These are phyloP conservation scores for Fallopia convolvulus DNA, from an alignment of 148 eudicot species.

Conservation along the genomic window DNA sequence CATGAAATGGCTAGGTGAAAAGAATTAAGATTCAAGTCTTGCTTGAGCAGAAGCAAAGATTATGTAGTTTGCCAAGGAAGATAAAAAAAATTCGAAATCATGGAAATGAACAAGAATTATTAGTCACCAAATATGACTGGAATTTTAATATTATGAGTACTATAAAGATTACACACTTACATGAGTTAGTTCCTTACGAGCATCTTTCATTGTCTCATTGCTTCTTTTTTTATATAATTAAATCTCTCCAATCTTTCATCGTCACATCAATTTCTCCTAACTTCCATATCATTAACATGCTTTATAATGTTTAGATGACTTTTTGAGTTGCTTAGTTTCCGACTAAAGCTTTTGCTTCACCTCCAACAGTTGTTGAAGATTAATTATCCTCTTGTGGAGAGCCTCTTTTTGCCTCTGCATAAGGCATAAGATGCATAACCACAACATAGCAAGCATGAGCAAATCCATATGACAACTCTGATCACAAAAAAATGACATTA, in stretches of 20 bases:
- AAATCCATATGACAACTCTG: not conserved
- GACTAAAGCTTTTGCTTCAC: constrained; percentile 77
- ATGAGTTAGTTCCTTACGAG: constrained; percentile 82
- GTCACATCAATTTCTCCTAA: constrained; percentile 53
- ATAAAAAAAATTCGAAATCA: not conserved
- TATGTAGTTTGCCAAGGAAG: not conserved
- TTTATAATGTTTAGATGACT: constrained; percentile 63
- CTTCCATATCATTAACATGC: constrained; percentile 69
- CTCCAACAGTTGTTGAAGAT: constrained; percentile 69
- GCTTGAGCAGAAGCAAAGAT: not conserved
- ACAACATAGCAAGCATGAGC: not conserved
- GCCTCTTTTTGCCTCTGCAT: constrained; percentile 79
- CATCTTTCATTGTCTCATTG: constrained; percentile 84
- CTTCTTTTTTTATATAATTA: constrained; percentile 74
- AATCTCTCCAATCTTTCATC: constrained; percentile 53
- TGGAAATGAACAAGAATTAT: not conserved
- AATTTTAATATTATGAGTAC: not conserved
- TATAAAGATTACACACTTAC: constrained; percentile 29
- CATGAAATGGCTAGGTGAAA: not conserved
- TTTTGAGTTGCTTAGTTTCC: constrained; percentile 66
- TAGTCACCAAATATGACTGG: not conserved
- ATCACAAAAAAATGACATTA: constrained; percentile 13
- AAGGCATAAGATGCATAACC: constrained; percentile 21
- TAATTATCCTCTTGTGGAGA: constrained; percentile 57
- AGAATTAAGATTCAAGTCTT: not conserved